Conservation (phyloP, 371 early-diverging fungal species). For the Sporodiniella umbellata region DNA sequence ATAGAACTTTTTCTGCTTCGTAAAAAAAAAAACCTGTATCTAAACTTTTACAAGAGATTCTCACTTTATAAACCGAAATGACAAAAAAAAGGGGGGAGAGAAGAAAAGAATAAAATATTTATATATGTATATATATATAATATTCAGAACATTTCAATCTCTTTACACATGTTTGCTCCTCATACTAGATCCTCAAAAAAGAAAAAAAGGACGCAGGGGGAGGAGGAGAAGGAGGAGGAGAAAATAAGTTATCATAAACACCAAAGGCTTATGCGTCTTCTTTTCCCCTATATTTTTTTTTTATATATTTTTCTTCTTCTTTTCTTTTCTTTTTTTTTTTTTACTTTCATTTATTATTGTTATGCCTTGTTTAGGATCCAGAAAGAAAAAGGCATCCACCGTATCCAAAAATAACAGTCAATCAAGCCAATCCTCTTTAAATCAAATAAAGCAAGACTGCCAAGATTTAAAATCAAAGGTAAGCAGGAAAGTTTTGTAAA, state of each 20-base stretch:
- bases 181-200: too few species aligned
- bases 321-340: neutral
- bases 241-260: neutral
- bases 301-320: neutral
- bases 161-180: constrained; percentile 2
- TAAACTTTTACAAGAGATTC: too few species aligned
- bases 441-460: constrained; percentile 40
- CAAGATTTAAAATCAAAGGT: constrained; percentile 43
- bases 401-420: constrained; percentile 4
- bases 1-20: too few species aligned
- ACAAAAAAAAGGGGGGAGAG: neutral
- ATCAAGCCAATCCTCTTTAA: constrained; percentile 13
- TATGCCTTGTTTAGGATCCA: constrained; percentile 25
- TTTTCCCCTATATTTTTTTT: neutral
- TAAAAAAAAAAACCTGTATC: too few species aligned
- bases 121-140: too few species aligned
- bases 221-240: neutral
- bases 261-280: too few species aligned
- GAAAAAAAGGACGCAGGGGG: neutral
- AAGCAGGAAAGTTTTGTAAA: neutral
- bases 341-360: constrained; percentile 1
- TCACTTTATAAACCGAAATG: neutral
- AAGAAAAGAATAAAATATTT: neutral
- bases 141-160: neutral
- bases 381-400: constrained; percentile 10